phyloP scores from a whole-genome alignment of 2,329 filamentous ascomycete species.

The Didymellaceae sp. region DNA sequence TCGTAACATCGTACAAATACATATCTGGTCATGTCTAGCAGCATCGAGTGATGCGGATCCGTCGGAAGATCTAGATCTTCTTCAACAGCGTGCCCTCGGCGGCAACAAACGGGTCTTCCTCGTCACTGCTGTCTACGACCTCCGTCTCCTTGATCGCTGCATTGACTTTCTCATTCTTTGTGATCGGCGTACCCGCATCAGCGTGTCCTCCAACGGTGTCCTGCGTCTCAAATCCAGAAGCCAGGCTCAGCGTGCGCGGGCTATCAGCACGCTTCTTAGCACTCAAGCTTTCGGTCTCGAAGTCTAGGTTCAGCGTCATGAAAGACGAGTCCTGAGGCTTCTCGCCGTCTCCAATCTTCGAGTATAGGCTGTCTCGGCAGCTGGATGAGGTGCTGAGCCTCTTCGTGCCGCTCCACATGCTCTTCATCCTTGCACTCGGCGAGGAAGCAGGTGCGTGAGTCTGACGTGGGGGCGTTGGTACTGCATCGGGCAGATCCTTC shows the following conservation, averaged over 20 bases:
- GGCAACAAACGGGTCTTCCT: slow-evolving; percentile 13
- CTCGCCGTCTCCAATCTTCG: slow-evolving; percentile 18
- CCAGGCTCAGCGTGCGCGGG: slow-evolving; percentile 14
- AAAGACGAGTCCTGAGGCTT: slow-evolving; percentile 13
- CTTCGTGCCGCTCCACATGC: slow-evolving; percentile 30
- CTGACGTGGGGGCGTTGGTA: slow-evolving; percentile 31
- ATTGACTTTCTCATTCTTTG: slow-evolving; percentile 6
- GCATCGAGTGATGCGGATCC: too few species aligned
- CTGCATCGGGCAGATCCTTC: slow-evolving; percentile 25
- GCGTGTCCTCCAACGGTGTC: slow-evolving; percentile 23
- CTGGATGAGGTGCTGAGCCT: slow-evolving; percentile 20
- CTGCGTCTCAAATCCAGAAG: slow-evolving; percentile 28
- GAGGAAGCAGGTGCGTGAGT: slow-evolving; percentile 26
- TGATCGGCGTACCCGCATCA: background rate
- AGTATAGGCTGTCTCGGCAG: slow-evolving; percentile 22
- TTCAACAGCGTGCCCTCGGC: slow-evolving; percentile 6
- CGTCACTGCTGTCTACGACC: slow-evolving; percentile 5
- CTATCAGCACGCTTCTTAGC: slow-evolving; percentile 11
- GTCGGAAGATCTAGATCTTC: too few species aligned
- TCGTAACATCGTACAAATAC: slow-evolving; percentile 17
- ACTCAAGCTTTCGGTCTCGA: slow-evolving; percentile 15
- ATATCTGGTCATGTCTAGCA: slow-evolving; percentile 2
- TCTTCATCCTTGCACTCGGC: slow-evolving; percentile 33
- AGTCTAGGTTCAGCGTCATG: slow-evolving; percentile 27
- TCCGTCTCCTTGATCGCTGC: slow-evolving; percentile 6